Evolutionary conservation across 2,329 filamentous ascomycete species (phyloP).

Genomic region (Eurotiales sp.): DNA sequence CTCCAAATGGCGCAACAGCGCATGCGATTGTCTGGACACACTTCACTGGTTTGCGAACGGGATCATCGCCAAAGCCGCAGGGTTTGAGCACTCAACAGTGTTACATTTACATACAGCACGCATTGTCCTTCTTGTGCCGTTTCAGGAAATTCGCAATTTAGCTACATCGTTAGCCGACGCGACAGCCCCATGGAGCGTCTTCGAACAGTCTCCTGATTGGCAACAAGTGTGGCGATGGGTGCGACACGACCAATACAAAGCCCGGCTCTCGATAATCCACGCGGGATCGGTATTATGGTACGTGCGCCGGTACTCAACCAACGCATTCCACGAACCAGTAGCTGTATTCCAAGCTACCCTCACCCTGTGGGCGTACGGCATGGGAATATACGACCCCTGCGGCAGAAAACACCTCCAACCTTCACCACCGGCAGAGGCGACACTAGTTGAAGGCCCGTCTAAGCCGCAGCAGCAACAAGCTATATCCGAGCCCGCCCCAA

Average conservation of each 20-base stretch:
- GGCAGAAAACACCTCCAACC: conserved; percentile 21
- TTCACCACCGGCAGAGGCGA: conserved; percentile 21
- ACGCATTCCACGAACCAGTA: conserved; percentile 47
- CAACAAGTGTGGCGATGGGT: conserved; percentile 49
- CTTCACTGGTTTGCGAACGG: conserved; percentile 58
- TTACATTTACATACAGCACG: conserved; percentile 55
- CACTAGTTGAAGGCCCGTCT: not conserved
- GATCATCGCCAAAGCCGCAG: conserved; percentile 46
- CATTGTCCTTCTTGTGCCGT: conserved; percentile 50
- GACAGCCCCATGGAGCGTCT: conserved; percentile 28
- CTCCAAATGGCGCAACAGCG: conserved; percentile 44
- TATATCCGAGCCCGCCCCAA: conserved; percentile 18
- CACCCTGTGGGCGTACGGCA: conserved; percentile 47
- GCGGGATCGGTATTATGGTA: conserved; percentile 53
- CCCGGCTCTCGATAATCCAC: conserved; percentile 54
- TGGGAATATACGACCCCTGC: conserved; percentile 22
- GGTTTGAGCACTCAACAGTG: conserved; percentile 53
- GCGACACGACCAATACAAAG: conserved; percentile 52
- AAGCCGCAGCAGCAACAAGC: conserved; percentile 6
- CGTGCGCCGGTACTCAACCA: conserved; percentile 47
- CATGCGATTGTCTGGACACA: conserved; percentile 49
- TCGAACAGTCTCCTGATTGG: conserved; percentile 30
- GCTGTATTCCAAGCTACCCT: conserved; percentile 46
- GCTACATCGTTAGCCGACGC: conserved; percentile 33
- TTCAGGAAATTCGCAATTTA: conserved; percentile 44